Evolutionary conservation across 164 flowering plant species (phyloP).

Genomic region (Kingdonia uniflora): DNA sequence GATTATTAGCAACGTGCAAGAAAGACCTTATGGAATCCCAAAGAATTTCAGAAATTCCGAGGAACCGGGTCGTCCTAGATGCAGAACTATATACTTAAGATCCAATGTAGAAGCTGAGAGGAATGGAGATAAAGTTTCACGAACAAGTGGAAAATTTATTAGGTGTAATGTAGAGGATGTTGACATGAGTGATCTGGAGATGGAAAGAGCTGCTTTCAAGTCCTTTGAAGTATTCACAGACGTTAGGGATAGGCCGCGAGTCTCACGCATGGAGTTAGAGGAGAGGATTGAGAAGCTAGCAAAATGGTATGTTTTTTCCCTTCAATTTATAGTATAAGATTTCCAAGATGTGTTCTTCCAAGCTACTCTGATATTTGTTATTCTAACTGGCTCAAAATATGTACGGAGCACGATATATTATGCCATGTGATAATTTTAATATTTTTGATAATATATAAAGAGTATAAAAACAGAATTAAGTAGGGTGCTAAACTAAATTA

Average conservation of each 20-base stretch:
- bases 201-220: conserved; percentile 70
- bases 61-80: not conserved
- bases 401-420: too few species aligned
- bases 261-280: conserved; percentile 62
- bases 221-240: conserved; percentile 35
- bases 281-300: conserved; percentile 80
- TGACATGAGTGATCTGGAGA: conserved; percentile 15
- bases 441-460: too few species aligned
- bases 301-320: conserved; percentile 34
- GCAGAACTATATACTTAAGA: not conserved
- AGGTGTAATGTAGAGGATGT: conserved; percentile 7
- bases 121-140: conserved; percentile 2
- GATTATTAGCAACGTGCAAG: not conserved
- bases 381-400: too few species aligned
- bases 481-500: too few species aligned
- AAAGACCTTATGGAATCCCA: conserved; percentile 6
- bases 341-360: too few species aligned
- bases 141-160: not conserved
- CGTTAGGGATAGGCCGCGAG: conserved; percentile 37
- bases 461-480: too few species aligned
- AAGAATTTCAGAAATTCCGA: conserved; percentile 1
- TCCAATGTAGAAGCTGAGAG: not conserved
- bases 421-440: too few species aligned
- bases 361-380: too few species aligned
- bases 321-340: too few species aligned